Base-by-base conservation (phyloP, 2,329 filamentous ascomycete genomes). In the Scorias spongiosa region DNA sequence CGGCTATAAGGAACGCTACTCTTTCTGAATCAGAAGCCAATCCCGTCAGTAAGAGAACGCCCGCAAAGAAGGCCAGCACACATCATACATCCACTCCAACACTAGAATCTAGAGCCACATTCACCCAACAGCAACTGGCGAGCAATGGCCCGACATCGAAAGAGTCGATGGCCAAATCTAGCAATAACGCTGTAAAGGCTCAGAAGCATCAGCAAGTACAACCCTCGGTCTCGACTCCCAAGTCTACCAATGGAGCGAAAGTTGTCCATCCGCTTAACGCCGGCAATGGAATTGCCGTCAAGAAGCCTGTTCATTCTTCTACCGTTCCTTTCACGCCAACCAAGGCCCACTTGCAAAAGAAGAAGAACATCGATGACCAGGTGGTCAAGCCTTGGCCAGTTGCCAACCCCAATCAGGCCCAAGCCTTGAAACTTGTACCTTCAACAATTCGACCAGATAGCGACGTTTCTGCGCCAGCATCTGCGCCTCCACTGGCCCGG, bases 21-120 rank as follows among this genome's bases (percentile, higher is more conserved):
- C 54, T 51, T 17, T 60, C 50, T 8, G 61, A 65, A 44, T 60
- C 61, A 6, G 61, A 63, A 43, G 52, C 54, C 20, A 59, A 63
- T 39, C 45, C 40, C 20, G 42, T 47, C 11, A 39, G 20, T n/a
- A 49, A 46, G 26, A 49, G 48, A n/a, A 57, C 59, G 3, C 61
- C 62, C n/a, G 61, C 63, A 10, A 49, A 52, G 20, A 63, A 59
- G 43, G 62, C 61, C 6, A 61, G 61, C 37, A 43, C 55, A 7
- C 63, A 65, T 44, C 34, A 40, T 14, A 44, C 11, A 45, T 48
- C 9, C 41, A 39, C 29, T 41, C 26, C 30, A 39, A 40, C 42
- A 43, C 38, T 20, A 17, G 26, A 11, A 5, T 7, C 18, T 15
- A 12, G 6, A 20, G 12, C 38, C 18, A 6, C 5, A 20, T 6